Evolutionary conservation across 1,284 basidiomycete species (phyloP).

Genomic region (Omphalotus olearius): DNA sequence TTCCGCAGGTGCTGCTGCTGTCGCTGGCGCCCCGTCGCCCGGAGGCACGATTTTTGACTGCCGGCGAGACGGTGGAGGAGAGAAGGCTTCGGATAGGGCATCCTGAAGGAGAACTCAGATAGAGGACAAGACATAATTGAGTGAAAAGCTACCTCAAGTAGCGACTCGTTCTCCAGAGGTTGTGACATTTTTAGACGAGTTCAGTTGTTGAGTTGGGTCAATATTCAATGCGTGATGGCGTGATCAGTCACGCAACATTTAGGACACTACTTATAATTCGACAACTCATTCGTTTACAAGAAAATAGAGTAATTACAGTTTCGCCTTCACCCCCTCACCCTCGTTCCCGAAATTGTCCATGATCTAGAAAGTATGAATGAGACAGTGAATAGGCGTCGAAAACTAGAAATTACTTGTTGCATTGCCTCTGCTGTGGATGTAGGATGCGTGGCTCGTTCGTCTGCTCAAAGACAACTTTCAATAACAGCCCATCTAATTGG

Average conservation of each 20-base stretch:
- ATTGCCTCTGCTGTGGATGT: constrained; percentile 68
- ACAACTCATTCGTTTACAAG: too few species aligned
- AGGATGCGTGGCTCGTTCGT: constrained; percentile 80
- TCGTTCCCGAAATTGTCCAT: constrained; percentile 81
- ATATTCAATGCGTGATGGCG: neutral
- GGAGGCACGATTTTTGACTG: constrained; percentile 15
- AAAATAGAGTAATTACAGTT: constrained; percentile 30
- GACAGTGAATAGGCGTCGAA: neutral
- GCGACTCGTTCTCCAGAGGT: neutral
- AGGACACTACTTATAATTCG: too few species aligned
- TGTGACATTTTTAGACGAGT: neutral
- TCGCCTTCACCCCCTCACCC: constrained; percentile 40
- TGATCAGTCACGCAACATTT: neutral
- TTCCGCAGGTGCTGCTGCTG: constrained; percentile 11
- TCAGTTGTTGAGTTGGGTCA: neutral
- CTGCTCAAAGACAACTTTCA: constrained; percentile 26
- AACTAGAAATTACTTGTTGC: constrained; percentile 51
- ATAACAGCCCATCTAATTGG: neutral
- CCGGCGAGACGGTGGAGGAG: constrained; percentile 17
- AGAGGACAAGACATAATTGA: neutral
- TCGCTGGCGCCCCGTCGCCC: constrained; percentile 9
- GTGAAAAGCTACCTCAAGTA: constrained; percentile 1
- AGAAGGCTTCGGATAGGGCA: constrained; percentile 14
- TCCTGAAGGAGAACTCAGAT: constrained; percentile 4
- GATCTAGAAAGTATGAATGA: constrained; percentile 36